Conservation (phyloP, 2,329 filamentous ascomycete species). For the Exserohilum rostratum region DNA sequence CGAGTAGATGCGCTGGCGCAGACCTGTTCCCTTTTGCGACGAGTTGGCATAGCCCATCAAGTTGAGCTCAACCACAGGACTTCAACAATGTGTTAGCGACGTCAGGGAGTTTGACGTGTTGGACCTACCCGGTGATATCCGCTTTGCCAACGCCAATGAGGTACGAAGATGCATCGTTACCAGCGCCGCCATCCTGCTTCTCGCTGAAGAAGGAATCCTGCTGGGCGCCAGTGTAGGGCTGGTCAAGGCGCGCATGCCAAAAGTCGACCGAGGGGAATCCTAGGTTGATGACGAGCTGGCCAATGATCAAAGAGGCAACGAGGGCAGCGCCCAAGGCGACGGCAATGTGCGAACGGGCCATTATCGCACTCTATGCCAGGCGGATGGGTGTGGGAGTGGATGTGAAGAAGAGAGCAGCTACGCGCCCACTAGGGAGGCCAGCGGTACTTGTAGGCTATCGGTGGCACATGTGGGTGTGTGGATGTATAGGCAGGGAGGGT, state of each 20-base stretch:
- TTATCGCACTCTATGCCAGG: constrained; percentile 25
- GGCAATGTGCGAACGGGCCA: constrained; percentile 50
- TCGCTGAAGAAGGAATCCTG: constrained; percentile 35
- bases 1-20: constrained; percentile 87
- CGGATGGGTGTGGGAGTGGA: constrained; percentile 26
- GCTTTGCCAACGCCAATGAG: constrained; percentile 72
- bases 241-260: constrained; percentile 43
- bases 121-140: constrained; percentile 70
- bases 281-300: constrained; percentile 43
- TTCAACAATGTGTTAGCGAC: constrained; percentile 38
- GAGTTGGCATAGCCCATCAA: constrained; percentile 90
- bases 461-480: constrained; percentile 2
- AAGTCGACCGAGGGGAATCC: constrained; percentile 46
- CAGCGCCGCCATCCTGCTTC: constrained; percentile 36
- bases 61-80: constrained; percentile 87
- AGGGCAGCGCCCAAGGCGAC: constrained; percentile 47
- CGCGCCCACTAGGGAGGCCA: constrained; percentile 5
- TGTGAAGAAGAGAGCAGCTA: constrained; percentile 7
- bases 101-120: not conserved
- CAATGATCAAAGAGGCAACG: constrained; percentile 41
- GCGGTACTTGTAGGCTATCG: constrained; percentile 11
- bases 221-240: constrained; percentile 24
- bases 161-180: constrained; percentile 57
- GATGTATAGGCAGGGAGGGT: not conserved
- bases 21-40: constrained; percentile 79